phyloP scores from a whole-genome alignment of 1,139 yeast species.

The Geotrichum bryndzae region DNA sequence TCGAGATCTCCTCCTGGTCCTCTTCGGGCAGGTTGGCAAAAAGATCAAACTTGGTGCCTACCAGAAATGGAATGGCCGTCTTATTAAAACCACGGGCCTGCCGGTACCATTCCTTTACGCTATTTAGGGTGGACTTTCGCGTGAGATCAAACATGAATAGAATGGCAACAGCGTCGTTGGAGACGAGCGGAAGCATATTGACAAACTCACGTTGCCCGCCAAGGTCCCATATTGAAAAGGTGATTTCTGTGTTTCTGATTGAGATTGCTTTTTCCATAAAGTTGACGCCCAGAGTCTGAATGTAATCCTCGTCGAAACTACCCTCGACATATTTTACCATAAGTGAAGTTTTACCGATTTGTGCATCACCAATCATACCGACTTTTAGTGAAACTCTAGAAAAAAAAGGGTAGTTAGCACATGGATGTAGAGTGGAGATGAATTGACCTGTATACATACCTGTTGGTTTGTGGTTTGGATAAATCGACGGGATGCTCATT shows the following conservation, averaged over 20 bases:
- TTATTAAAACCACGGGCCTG: slow-evolving; percentile 86
- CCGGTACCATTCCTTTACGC: slow-evolving; percentile 91
- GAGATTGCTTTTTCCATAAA: slow-evolving; percentile 89
- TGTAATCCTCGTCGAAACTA: slow-evolving; percentile 83
- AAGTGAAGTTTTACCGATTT: slow-evolving; percentile 93
- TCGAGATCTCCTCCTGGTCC: slow-evolving; percentile 81
- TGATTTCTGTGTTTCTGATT: slow-evolving; percentile 80
- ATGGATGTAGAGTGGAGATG: background rate
- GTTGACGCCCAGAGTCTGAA: slow-evolving; percentile 91
- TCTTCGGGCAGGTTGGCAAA: slow-evolving; percentile 64
- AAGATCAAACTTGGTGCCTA: slow-evolving; percentile 91
- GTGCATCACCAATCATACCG: slow-evolving; percentile 94
- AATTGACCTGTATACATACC: slow-evolving; percentile 12
- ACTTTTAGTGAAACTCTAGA: slow-evolving; percentile 68
- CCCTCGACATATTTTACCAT: slow-evolving; percentile 98
- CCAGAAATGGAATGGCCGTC: slow-evolving; percentile 85
- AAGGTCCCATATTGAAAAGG: slow-evolving; percentile 91
- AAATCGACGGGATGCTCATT: slow-evolving; percentile 19
- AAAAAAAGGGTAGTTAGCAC: background rate
- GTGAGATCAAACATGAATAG: slow-evolving; percentile 90
- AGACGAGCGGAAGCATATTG: slow-evolving; percentile 91
- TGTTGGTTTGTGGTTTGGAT: slow-evolving; percentile 17
- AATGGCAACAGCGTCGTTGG: slow-evolving; percentile 90
- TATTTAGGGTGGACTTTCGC: slow-evolving; percentile 75
- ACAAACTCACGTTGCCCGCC: slow-evolving; percentile 97